Conservation (phyloP, 2,329 filamentous ascomycete genomes). For the Orbilia quercus region DNA sequence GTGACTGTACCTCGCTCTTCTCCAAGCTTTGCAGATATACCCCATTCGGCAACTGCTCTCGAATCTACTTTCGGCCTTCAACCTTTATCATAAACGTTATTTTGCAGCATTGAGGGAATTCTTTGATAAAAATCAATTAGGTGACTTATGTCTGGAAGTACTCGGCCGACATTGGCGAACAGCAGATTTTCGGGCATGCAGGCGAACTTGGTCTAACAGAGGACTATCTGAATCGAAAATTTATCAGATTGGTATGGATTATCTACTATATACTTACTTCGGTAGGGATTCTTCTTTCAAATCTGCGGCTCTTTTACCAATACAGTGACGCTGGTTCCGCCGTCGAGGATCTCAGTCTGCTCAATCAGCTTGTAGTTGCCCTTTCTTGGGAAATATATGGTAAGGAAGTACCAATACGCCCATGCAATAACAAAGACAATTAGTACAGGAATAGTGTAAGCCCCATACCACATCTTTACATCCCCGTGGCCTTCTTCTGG, state of each 20-base stretch:
- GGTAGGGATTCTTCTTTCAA: slow-evolving; percentile 15
- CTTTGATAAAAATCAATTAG: neutral
- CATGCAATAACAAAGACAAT: slow-evolving; percentile 68
- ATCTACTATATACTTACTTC: too few species aligned
- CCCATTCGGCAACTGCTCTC: neutral
- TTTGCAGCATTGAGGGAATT: neutral
- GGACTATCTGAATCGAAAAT: too few species aligned
- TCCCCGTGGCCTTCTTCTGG: slow-evolving; percentile 45
- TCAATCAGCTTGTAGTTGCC: slow-evolving; percentile 74
- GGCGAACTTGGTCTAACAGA: too few species aligned
- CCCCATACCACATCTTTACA: slow-evolving; percentile 53
- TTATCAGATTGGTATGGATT: too few species aligned
- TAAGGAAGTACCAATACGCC: slow-evolving; percentile 77
- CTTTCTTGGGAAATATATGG: slow-evolving; percentile 70
- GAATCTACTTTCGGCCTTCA: neutral
- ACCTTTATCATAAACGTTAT: neutral
- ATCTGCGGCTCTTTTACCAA: slow-evolving; percentile 62
- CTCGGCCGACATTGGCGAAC: too few species aligned
- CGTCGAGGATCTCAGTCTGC: slow-evolving; percentile 70
- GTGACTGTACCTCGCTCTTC: slow-evolving; percentile 2
- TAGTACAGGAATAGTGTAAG: slow-evolving; percentile 29
- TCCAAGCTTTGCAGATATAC: neutral
- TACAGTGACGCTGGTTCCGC: slow-evolving; percentile 75
- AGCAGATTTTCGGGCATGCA: too few species aligned
- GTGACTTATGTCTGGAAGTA: too few species aligned